These are phyloP conservation scores for Codiaeum variegatum DNA, from an alignment of 441 rosid species.

Conservation along the genomic window DNA sequence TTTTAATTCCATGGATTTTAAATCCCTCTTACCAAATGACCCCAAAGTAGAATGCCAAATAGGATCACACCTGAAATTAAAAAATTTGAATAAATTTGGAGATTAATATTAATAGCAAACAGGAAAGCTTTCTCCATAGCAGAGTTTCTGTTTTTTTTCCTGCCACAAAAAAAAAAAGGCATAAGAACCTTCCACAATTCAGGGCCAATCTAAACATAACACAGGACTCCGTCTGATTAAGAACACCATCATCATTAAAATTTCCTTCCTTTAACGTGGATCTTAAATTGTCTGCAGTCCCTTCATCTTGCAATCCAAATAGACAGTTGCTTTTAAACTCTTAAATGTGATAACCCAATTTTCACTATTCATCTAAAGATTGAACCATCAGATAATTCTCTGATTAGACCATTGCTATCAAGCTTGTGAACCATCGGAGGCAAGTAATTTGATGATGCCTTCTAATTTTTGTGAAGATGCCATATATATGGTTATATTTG, in stretches of 20 bases:
- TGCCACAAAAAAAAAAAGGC: no score
- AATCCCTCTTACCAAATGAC: no score
- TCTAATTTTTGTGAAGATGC: slow-evolving; percentile 20
- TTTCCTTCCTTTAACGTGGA: slow-evolving; percentile 60
- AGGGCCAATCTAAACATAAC: slow-evolving; percentile 69
- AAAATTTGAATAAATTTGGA: no score
- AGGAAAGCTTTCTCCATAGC: no score
- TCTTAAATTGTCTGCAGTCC: slow-evolving; percentile 44
- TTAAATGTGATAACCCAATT: slow-evolving; percentile 49
- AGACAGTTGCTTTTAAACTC: slow-evolving; percentile 48
- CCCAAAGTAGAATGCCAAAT: no score
- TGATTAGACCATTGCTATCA: slow-evolving; percentile 55
- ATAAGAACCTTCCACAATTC: slow-evolving; percentile 42
- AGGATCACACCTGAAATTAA: no score
- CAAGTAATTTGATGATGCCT: slow-evolving; percentile 28
- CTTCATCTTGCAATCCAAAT: slow-evolving; percentile 41
- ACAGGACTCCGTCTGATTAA: slow-evolving; percentile 58
- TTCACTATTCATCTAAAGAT: slow-evolving; percentile 47
- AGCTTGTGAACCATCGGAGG: slow-evolving; percentile 58
- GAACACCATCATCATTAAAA: slow-evolving; percentile 51
- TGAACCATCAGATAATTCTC: slow-evolving; percentile 59
- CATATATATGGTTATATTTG: slow-evolving; percentile 12
- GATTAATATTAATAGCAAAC: no score
- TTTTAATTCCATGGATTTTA: no score
- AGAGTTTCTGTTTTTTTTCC: no score